phyloP scores from a whole-genome alignment of 768 basidiomycete species.

The Thelephora ganbajun region DNA sequence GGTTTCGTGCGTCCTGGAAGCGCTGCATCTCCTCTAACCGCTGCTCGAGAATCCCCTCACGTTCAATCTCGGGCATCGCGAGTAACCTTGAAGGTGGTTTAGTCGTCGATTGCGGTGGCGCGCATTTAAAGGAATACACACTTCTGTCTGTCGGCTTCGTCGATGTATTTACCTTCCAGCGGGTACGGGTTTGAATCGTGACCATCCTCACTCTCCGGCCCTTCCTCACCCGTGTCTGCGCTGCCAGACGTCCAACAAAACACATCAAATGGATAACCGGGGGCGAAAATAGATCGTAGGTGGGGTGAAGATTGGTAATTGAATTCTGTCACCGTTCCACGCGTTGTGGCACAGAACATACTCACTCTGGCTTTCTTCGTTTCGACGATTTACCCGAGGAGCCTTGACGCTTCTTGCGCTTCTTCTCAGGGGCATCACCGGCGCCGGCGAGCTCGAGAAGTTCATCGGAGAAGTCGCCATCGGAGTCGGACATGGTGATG shows the following conservation, averaged over 20 bases:
- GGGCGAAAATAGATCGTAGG: not conserved
- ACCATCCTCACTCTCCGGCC: conserved; percentile 51
- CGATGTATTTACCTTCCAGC: conserved; percentile 80
- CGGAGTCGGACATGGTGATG: conserved; percentile 32
- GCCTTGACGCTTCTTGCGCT: conserved; percentile 30
- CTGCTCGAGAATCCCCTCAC: conserved; percentile 74
- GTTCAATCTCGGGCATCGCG: conserved; percentile 72
- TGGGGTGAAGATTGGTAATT: not conserved
- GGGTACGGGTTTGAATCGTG: conserved; percentile 61
- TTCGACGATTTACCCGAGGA: conserved; percentile 35
- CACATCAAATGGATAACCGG: conserved; percentile 6
- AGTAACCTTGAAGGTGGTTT: conserved; percentile 40
- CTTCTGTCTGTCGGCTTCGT: conserved; percentile 74
- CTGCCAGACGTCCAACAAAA: conserved; percentile 4
- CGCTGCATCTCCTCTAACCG: conserved; percentile 74
- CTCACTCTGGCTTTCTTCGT: conserved; percentile 66
- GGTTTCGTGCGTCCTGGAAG: conserved; percentile 50
- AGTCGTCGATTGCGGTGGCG: not conserved
- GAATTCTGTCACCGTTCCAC: not conserved
- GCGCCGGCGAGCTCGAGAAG: conserved; percentile 72
- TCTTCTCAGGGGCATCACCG: conserved; percentile 49
- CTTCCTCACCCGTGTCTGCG: conserved; percentile 35
- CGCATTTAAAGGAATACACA: conserved; percentile 27
- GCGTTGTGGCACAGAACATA: conserved; percentile 4
- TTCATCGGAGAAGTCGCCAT: conserved; percentile 48